phyloP scores from a whole-genome alignment of 1,284 basidiomycete genomes.

The Megacollybia platyphylla region DNA sequence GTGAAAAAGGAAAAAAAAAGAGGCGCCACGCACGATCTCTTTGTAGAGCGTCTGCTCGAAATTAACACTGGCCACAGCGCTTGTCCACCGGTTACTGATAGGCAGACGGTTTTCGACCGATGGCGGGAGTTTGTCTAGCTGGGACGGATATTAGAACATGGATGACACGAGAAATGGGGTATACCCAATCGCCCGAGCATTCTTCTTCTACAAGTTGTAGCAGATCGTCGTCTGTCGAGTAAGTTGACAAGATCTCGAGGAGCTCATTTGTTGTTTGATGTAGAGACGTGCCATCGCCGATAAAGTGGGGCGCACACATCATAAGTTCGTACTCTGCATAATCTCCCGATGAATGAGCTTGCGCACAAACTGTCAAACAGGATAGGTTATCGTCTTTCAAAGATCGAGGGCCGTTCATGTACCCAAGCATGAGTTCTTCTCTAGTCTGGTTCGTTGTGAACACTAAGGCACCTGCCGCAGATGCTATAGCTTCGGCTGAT shows the following conservation, averaged over 20 bases:
- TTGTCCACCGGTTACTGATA: slow-evolving; percentile 4
- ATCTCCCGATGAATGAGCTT: slow-evolving; percentile 5
- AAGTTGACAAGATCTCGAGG: slow-evolving; percentile 19
- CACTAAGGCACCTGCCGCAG: neutral
- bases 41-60: slow-evolving; percentile 18
- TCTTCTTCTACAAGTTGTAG: neutral
- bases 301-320: slow-evolving; percentile 32
- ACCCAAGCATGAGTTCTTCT: slow-evolving; percentile 23
- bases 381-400: slow-evolving; percentile 34
- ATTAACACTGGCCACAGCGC: slow-evolving; percentile 21
- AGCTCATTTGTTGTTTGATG: slow-evolving; percentile 34
- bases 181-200: neutral
- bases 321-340: slow-evolving; percentile 18
- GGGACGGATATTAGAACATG: neutral
- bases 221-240: slow-evolving; percentile 5
- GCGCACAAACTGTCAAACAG: slow-evolving; percentile 23
- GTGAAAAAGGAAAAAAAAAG: neutral
- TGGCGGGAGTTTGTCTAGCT: slow-evolving; percentile 16
- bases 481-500: neutral
- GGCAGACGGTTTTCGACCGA: slow-evolving; percentile 13
- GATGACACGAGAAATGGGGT: neutral
- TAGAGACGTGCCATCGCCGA: slow-evolving; percentile 35
- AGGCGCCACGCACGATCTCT: slow-evolving; percentile 16
- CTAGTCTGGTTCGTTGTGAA: neutral
- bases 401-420: slow-evolving; percentile 29